Evolutionary conservation across 2,329 filamentous ascomycete genomes (phyloP).

Genomic region (Tolypocladium endophyticum): DNA sequence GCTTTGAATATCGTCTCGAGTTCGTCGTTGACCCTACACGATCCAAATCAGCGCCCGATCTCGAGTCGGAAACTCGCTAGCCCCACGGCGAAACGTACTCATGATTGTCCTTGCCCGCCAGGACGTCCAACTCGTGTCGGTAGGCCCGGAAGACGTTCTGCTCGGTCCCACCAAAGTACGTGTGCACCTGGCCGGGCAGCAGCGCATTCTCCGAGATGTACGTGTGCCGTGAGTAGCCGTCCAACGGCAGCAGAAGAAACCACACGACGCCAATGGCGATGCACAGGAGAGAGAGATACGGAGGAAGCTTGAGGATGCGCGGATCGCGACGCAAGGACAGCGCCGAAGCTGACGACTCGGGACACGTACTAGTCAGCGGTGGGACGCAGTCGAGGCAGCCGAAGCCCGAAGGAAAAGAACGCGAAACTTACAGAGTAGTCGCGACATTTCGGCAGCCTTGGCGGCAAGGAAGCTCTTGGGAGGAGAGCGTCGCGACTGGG

Average conservation of each 20-base stretch:
- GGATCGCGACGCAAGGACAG: conserved; percentile 69
- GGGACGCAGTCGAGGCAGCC: background rate
- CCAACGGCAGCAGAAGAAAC: conserved; percentile 79
- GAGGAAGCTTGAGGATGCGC: conserved; percentile 71
- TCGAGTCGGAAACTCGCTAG: background rate
- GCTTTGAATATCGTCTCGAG: conserved; percentile 67
- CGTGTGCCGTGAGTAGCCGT: conserved; percentile 82
- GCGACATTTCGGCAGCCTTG: conserved; percentile 31
- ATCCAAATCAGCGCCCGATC: background rate
- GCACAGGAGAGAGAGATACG: conserved; percentile 77
- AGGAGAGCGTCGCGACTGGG: background rate
- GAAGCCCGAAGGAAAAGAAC: background rate
- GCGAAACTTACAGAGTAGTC: conserved; percentile 38
- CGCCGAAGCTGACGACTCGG: conserved; percentile 38
- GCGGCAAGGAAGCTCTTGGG: background rate
- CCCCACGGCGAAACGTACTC: conserved; percentile 28
- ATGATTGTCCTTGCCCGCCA: conserved; percentile 42
- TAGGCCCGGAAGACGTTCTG: conserved; percentile 91
- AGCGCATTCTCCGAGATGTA: conserved; percentile 98
- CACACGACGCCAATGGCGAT: conserved; percentile 78
- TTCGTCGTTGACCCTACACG: conserved; percentile 50
- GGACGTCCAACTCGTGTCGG: conserved; percentile 64
- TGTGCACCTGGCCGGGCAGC: conserved; percentile 90
- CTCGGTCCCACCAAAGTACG: conserved; percentile 93
- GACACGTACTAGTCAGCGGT: background rate